Conservation (phyloP, 73 alveolate species). For the Paramecium sonneborni region DNA sequence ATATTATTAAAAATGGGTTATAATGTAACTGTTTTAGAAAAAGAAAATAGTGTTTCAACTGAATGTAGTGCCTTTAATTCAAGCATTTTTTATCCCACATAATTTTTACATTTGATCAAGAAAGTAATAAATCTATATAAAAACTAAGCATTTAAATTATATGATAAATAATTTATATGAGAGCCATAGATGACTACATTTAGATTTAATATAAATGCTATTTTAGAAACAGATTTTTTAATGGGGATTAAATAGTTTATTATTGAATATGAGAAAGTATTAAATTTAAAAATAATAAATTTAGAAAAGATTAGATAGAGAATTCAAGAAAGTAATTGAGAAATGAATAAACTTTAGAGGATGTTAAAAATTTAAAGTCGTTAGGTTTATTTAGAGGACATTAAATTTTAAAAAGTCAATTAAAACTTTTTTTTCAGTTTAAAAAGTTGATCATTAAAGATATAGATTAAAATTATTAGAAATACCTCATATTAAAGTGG, state of each 20-base stretch:
- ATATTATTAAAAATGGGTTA: background rate
- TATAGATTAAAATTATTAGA: background rate
- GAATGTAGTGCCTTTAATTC: constrained; percentile 12
- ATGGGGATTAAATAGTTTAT: constrained; percentile 2
- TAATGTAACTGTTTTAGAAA: background rate
- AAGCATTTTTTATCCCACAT: background rate
- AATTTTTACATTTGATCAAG: background rate
- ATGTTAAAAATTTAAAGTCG: background rate
- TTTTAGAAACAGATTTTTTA: constrained; percentile 22
- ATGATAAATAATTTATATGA: background rate
- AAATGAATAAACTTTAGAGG: background rate
- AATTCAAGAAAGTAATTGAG: background rate
- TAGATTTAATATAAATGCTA: constrained; percentile 4
- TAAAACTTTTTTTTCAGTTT: background rate
- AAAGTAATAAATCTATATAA: background rate
- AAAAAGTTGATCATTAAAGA: background rate
- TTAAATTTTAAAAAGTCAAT: background rate
- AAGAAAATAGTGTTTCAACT: background rate
- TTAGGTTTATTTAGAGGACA: constrained; percentile 31
- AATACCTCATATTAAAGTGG: background rate
- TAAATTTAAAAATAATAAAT: background rate
- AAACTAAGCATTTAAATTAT: background rate
- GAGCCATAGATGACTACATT: background rate
- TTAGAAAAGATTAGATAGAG: background rate
- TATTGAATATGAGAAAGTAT: constrained; percentile 30